Base-by-base conservation (phyloP, 2,329 filamentous ascomycete species). In the Neobulgaria alba region DNA sequence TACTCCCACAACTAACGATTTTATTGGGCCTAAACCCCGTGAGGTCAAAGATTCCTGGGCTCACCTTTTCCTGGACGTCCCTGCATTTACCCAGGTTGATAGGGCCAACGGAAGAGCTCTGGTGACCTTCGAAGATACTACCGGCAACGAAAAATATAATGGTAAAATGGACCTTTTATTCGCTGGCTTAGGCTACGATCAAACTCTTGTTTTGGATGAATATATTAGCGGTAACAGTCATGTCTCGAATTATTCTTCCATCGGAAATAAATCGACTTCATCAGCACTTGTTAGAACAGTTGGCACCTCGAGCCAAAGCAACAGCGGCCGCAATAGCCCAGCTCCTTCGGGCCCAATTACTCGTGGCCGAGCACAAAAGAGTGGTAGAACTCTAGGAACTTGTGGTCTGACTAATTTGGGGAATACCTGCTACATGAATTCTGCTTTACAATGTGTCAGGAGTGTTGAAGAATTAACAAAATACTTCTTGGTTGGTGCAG, bases 371-470 rank as follows among this genome's bases (percentile, higher is more conserved):
- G 29, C 74, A 5, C 77, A 81, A 45, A 79, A 77, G 51, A 26
- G 12, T 26, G 84, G 84, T 8, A 78, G 79, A 47, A 76, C 77
- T 10, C 64, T 79, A 23, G 92, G 92, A 21, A 82, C 81, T 30
- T 84, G 89, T 31, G 92, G 92, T 23, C 67, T 98, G 38, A 79
- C 77, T 49, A 98, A 98, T 57, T 67, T 98, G 10, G 92, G 92
- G 36, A 98, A 98, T 57, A 96, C 92, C 0, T 98, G 92, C 64
- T 98, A 98, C 66, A 95, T 96, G 89, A 96, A 96, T 63, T 95
- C 90, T 16, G 92, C 92, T 8, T 69, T 96, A 40, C 92, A 98
- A 60, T 98, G 92, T 60, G 77, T 98, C 38, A 80, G 90, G 37
- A 93, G 86, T 53, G 88, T 95, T 0, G 86, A 95, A 58, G 92